Evolutionary conservation across 2,329 filamentous ascomycete genomes (phyloP), one percentile per base, ranked within the genome.

Genomic region (Pseudocercospora musae): DNA sequence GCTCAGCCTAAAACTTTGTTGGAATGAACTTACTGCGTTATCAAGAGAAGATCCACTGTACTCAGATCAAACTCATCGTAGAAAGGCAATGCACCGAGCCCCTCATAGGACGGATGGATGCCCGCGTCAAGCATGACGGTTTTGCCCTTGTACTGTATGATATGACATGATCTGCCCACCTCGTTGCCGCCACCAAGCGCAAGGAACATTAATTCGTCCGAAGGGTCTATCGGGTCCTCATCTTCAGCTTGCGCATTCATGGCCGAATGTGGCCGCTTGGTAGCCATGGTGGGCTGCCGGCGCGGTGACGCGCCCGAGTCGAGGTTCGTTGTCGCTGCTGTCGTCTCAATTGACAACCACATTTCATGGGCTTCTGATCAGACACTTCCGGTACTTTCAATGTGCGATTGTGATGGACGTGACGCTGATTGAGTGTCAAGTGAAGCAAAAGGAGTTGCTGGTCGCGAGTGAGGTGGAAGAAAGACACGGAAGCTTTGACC

Each of bases 51-150:
- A 76, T 99, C 95, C 69, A 99, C 93, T 1, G 92, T 96, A 79
- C 94, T 97, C 20, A 99, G 84, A 75, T 99, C 95, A 78, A 98
- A 99, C 74, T 98, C 93, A 76, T 99, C 95, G 78, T 97, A 99
- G 80, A 97, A 99, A 0, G 95, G 95, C 56, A 99, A 87, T 9
- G 91, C 90, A 2, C 93, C 91, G 64, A 98, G 87, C 40, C 95
- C 95, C 73, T 98, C 93, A 77, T 97, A 96, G 8, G 92, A 95
- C 56, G 95, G 93, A 77, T 99, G 95, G 80, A 97, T 94, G 56
- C 95, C 95, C 56, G 95, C 95, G 80, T 99, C 95, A 70, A 99
- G 91, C 95, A 99, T 99, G 69, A 99, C 92, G 5, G 94, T 98
- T 79, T 99, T 99, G 65, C 95, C 95, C 79, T 98, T 99, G 85